Percentiles rank a stretch among this genome's conserved stretches.
Conservation (phyloP, 2,329 filamentous ascomycete species). For the Cadophora gregata region DNA sequence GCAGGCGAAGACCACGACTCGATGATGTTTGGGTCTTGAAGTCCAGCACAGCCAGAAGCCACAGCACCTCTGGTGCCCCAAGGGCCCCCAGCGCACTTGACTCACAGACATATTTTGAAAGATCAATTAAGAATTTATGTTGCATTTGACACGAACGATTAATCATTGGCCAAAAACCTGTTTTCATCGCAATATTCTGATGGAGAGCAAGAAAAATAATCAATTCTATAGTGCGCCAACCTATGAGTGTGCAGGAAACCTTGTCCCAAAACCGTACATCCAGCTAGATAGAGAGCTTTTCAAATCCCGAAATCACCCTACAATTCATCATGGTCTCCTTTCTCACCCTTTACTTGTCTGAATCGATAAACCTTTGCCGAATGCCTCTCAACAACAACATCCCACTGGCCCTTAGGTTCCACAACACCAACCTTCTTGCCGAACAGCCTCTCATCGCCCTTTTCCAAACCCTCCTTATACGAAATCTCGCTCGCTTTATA, state of each 20-base stretch:
- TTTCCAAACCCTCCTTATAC: slow-evolving; percentile 51
- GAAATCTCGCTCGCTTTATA: slow-evolving; percentile 54
- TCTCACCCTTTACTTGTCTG: background rate
- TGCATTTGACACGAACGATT: too few relatives aligned
- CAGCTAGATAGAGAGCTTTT: background rate
- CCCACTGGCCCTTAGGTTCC: slow-evolving; percentile 47
- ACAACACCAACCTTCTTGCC: slow-evolving; percentile 51
- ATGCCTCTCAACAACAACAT: slow-evolving; percentile 52
- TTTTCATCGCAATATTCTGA: background rate
- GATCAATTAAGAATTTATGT: too few relatives aligned
- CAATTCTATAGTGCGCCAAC: background rate
- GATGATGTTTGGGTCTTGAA: background rate
- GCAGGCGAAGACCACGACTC: too few relatives aligned
- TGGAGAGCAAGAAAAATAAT: background rate
- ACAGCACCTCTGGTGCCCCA: too few relatives aligned
- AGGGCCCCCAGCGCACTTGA: too few relatives aligned
- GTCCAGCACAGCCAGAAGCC: background rate
- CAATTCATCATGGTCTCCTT: slow-evolving; percentile 1
- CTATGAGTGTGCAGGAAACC: background rate
- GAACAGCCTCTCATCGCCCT: slow-evolving; percentile 50
- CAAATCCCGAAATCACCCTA: background rate
- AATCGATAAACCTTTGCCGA: slow-evolving; percentile 48
- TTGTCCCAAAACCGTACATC: background rate
- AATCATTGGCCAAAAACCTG: background rate
- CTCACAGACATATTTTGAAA: too few relatives aligned